A percentile compares a stretch with the other conserved stretches of the same genome.
Conservation (phyloP, 441 rosid genomes). For the Isatis lusitanica region DNA sequence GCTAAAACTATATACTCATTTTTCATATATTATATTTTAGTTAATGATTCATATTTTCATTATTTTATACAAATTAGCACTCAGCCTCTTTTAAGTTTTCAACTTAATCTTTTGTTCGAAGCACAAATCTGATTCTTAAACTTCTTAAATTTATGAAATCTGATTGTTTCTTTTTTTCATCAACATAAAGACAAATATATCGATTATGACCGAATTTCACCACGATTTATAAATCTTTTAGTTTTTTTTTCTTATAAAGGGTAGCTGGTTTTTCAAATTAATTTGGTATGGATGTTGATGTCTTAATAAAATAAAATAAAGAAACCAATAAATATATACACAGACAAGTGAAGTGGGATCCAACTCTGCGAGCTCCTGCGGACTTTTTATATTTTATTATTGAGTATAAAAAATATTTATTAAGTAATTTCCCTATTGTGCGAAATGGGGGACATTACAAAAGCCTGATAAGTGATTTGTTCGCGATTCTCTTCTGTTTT, state of each 20-base stretch:
- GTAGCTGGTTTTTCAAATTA: not conserved
- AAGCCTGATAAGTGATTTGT: slow-evolving; percentile 35
- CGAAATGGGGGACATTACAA: slow-evolving; percentile 29
- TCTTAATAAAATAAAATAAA: slow-evolving; percentile 30
- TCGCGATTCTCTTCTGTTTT: slow-evolving; percentile 23
- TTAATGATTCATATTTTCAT: too few relatives aligned
- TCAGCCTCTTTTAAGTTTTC: too few relatives aligned
- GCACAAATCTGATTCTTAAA: not conserved
- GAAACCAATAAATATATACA: slow-evolving; percentile 11
- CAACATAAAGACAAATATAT: slow-evolving; percentile 2
- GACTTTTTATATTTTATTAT: not conserved
- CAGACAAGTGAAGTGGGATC: slow-evolving; percentile 27
- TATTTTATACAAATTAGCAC: too few relatives aligned
- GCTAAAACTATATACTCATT: too few relatives aligned
- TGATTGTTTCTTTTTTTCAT: not conserved
- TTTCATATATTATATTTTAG: too few relatives aligned
- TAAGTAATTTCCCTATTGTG: slow-evolving; percentile 19
- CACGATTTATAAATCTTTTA: slow-evolving; percentile 18
- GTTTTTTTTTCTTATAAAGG: not conserved
- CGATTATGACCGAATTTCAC: slow-evolving; percentile 22
- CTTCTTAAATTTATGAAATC: not conserved
- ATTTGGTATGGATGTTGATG: slow-evolving; percentile 41
- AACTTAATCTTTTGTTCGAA: not conserved
- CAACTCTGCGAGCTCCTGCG: slow-evolving; percentile 27
- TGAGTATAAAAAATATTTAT: not conserved